These are phyloP conservation scores for Desmodesmus armatus DNA, from an alignment of 139 green algal genomes.

Conservation along the genomic window DNA sequence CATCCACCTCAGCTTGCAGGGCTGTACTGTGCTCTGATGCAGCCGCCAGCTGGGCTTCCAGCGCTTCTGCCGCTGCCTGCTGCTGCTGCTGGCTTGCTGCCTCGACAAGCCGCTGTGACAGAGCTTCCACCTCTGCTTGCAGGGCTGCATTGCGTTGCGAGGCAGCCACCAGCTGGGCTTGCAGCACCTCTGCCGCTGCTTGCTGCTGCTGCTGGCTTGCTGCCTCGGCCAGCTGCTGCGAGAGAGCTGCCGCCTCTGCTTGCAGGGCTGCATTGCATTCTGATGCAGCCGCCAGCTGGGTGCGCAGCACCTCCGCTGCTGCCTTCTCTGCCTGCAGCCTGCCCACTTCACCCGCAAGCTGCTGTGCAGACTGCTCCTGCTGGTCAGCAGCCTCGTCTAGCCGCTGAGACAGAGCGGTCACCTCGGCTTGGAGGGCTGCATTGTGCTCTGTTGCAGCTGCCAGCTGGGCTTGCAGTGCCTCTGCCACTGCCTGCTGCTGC, in stretches of 20 bases:
- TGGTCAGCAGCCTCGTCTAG: neutral
- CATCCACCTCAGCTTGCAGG: neutral
- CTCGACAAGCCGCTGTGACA: too few relatives aligned
- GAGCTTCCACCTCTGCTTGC: neutral
- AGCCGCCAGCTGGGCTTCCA: neutral
- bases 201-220: neutral
- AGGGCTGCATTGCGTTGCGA: neutral
- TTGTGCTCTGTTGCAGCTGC: neutral
- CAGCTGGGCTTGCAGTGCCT: neutral
- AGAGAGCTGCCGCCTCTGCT: neutral
- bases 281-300: neutral
- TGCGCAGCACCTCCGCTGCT: too few relatives aligned
- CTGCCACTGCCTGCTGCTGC: neutral
- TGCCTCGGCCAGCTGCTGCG: neutral
- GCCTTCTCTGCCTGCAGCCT: too few relatives aligned
- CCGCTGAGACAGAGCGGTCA: neutral
- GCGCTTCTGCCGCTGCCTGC: neutral
- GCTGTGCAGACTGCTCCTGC: neutral
- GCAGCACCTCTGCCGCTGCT: neutral
- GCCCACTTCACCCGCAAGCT: neutral
- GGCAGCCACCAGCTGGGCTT: neutral
- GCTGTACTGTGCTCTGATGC: neutral
- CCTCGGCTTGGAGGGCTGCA: neutral
- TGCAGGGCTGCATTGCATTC: neutral
- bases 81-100: neutral